phyloP scores from a whole-genome alignment of 331 rosid species.

The Acacia pycnantha region DNA sequence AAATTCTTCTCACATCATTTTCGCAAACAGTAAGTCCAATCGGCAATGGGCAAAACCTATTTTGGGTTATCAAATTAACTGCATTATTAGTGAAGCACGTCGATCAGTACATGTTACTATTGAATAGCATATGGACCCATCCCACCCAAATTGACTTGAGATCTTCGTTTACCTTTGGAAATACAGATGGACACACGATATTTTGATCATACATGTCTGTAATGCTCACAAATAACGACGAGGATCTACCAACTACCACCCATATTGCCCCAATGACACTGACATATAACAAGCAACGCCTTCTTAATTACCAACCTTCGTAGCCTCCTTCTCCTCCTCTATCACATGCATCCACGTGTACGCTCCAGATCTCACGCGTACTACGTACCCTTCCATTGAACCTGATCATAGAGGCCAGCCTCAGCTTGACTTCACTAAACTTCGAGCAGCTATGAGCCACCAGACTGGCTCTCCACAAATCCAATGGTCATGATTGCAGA shows the following conservation, averaged over 20 bases:
- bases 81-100: background rate
- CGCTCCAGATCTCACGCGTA: constrained; percentile 10
- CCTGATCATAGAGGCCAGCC: background rate
- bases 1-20: background rate
- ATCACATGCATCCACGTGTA: constrained; percentile 29
- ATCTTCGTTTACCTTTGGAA: background rate
- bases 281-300: background rate
- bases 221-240: background rate
- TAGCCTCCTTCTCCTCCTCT: background rate
- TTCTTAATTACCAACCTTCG: constrained; percentile 13
- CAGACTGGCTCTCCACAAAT: background rate
- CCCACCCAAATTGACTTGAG: background rate
- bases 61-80: background rate
- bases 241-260: constrained; percentile 40
- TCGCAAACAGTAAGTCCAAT: background rate
- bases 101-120: background rate
- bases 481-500: constrained; percentile 12
- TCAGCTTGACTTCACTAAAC: background rate
- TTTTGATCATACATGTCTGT: background rate
- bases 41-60: background rate
- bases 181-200: background rate
- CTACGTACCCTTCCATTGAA: constrained; percentile 16
- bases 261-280: background rate
- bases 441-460: background rate
- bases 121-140: background rate